Percentiles rank a stretch among this genome's conserved stretches.
phyloP scores from a whole-genome alignment of 306 rosid species.

The cucumber (Cucumis sativus) region Cucumber_9930_V3 NC_026656.2:21530001-21530500 shows the following conservation, averaged over 20 bases:
- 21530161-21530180: slow-evolving; percentile 45
- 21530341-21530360: slow-evolving; percentile 48
- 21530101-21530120: slow-evolving; percentile 51
- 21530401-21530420: slow-evolving; percentile 72
- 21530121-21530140: slow-evolving; percentile 68
- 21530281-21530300: slow-evolving; percentile 35
- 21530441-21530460: slow-evolving; percentile 66
- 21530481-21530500: slow-evolving; percentile 39
- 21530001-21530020: slow-evolving; percentile 76
- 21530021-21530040: slow-evolving; percentile 54
- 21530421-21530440: slow-evolving; percentile 75
- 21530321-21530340: slow-evolving; percentile 82
- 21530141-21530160: slow-evolving; percentile 65
- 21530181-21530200: slow-evolving; percentile 42
- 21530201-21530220: slow-evolving; percentile 64
- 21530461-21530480: slow-evolving; percentile 37
- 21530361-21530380: slow-evolving; percentile 49
- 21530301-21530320: slow-evolving; percentile 78
- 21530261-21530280: slow-evolving; percentile 51
- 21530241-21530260: slow-evolving; percentile 80
- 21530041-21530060: slow-evolving; percentile 59
- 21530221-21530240: slow-evolving; percentile 80
- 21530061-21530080: slow-evolving; percentile 35
- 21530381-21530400: slow-evolving; percentile 63
- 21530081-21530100: slow-evolving; percentile 46